phyloP scores from a whole-genome alignment of 257 asterid genomes.

The Osmanthus fragrans region DNA sequence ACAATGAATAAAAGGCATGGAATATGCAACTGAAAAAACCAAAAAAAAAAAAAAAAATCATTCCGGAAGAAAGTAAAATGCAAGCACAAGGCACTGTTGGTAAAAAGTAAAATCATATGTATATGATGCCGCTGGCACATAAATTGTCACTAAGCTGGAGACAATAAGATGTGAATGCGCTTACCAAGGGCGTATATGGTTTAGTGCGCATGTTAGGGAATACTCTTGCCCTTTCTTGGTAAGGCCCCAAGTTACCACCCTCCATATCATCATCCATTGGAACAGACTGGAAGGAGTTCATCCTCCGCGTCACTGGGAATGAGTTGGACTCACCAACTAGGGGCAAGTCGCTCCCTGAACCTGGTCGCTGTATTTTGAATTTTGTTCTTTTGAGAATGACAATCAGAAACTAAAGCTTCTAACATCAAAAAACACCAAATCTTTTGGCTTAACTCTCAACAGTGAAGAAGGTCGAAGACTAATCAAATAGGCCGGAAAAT shows the following conservation, averaged over 20 bases:
- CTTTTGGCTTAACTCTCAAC: background rate
- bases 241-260: constrained; percentile 71
- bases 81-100: background rate
- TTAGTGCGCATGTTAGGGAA: constrained; percentile 89
- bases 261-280: constrained; percentile 92
- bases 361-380: constrained; percentile 66
- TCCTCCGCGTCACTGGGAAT: constrained; percentile 74
- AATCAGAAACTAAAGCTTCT: constrained; percentile 22
- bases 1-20: constrained; percentile 1
- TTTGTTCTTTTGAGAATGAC: constrained; percentile 12
- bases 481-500: background rate
- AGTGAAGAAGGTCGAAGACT: background rate
- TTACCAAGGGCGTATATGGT: constrained; percentile 83
- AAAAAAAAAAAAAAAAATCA: background rate
- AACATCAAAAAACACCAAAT: constrained; percentile 11
- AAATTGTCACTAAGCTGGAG: background rate
- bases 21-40: constrained; percentile 10
- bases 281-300: constrained; percentile 73
- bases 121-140: background rate
- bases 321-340: constrained; percentile 58
- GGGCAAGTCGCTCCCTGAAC: constrained; percentile 96
- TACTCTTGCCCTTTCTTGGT: constrained; percentile 73
- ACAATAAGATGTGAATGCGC: constrained; percentile 16
- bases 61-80: background rate
- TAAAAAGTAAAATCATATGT: background rate